Percentiles rank a stretch among this genome's conserved stretches.
Evolutionary conservation across 83 land plant species (phyloP).

Genomic region (Thuja plicata): DNA sequence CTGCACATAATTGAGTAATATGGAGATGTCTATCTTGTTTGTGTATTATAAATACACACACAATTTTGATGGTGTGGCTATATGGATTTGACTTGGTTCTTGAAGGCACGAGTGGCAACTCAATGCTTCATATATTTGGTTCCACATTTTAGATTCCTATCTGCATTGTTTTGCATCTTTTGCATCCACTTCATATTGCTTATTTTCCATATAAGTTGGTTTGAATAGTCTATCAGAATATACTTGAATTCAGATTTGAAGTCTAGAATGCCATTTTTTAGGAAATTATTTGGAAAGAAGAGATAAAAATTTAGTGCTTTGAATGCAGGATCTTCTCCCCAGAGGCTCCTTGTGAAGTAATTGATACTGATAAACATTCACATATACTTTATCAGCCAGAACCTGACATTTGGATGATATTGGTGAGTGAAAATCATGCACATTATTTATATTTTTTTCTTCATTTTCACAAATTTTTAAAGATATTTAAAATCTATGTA

Average conservation of each 20-base stretch:
- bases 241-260: background rate
- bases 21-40: background rate
- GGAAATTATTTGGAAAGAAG: background rate
- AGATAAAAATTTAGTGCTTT: background rate
- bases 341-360: slow-evolving; percentile 90
- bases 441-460: background rate
- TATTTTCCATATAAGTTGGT: background rate
- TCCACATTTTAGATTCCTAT: background rate
- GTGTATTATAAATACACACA: background rate
- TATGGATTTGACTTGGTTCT: background rate
- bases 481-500: background rate
- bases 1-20: background rate
- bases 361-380: slow-evolving; percentile 81
- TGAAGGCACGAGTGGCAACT: background rate
- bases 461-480: background rate
- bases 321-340: slow-evolving; percentile 95
- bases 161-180: background rate
- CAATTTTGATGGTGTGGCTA: background rate
- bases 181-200: background rate
- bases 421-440: slow-evolving; percentile 52
- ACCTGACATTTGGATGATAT: slow-evolving; percentile 95
- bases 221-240: background rate
- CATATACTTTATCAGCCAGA: slow-evolving; percentile 93
- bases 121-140: background rate
- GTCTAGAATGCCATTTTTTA: background rate